Base-by-base conservation (phyloP, 176 grass and related monocot genomes). In the Avena sativa region DNA sequence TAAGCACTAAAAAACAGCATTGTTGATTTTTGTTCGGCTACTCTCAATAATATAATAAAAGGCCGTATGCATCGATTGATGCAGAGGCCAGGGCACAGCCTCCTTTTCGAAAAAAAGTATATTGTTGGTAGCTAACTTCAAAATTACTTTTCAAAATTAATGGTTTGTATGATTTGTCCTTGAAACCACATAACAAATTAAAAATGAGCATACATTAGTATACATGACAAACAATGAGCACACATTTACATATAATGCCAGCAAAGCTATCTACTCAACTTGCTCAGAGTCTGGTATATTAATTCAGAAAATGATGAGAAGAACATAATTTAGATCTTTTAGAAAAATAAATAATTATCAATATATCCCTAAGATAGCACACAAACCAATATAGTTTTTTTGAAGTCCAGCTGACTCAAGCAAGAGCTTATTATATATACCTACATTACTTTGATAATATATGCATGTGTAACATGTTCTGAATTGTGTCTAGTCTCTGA, bases 211-310 rank as follows among this genome's bases (percentile, higher is more conserved):
- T 63, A 25, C n/a, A 63, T 63, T 25, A 11, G 8, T 56, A 63
- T 66, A 5, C 13, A 49, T 61, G 69, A 11, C 68, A 62, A 79
- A 53, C 25, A 71, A 14, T n/a, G 6, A 38, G n/a, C 25, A 26
- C 44, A 11, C 28, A 76, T 9, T 4, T 60, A 63, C 5, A 50
- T 3, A 25, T 3, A 25, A 6, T 48, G 63, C 38, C 38, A 23
- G 48, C 21, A 80, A 74, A 69, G 72, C 7, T n/a, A 17, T 34
- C 67, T 21, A 49, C 4, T 23, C 48, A 74, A 30, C 21, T 46
- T 81, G 61, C 16, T 47, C n/a, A 79, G 62, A 68, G 58, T 83
- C 61, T 60, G 4, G 25, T 49, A 89, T 7, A 64, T 79, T 28
- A 57, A 44, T 51, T 55, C 30, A 53, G 21, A 79, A 56, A 74